Conservation (phyloP, 177 flowering plant species). For the Vitis hybrid region DNA sequence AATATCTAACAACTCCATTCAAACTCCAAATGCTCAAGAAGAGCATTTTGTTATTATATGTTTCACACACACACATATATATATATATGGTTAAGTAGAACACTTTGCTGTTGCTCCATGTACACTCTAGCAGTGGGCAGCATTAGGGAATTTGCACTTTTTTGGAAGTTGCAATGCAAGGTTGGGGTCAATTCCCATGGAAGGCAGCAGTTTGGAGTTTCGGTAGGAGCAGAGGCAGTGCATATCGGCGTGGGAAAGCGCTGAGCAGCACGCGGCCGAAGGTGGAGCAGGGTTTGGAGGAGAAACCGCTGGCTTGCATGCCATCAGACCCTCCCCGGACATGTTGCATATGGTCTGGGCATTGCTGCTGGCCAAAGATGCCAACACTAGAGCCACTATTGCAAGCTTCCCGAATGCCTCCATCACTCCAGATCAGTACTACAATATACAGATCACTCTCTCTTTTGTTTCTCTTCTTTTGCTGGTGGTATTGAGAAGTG, state of each 20-base stretch:
- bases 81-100: too few species aligned
- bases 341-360: slow-evolving; percentile 43
- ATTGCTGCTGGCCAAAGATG: neutral
- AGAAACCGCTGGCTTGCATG: slow-evolving; percentile 46
- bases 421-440: too few species aligned
- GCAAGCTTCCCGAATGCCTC: too few species aligned
- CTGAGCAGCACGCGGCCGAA: slow-evolving; percentile 36
- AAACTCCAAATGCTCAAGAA: too few species aligned
- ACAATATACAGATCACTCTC: too few species aligned
- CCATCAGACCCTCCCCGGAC: slow-evolving; percentile 27
- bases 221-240: slow-evolving; percentile 52
- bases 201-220: slow-evolving; percentile 37
- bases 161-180: slow-evolving; percentile 55
- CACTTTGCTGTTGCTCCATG: too few species aligned
- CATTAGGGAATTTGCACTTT: slow-evolving; percentile 47
- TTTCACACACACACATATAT: too few species aligned
- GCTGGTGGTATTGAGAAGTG: too few species aligned
- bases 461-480: too few species aligned
- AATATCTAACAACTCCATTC: too few species aligned
- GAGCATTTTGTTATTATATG: too few species aligned
- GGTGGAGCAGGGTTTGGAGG: slow-evolving; percentile 33
- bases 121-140: slow-evolving; percentile 30
- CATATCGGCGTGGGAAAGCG: slow-evolving; percentile 41
- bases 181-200: slow-evolving; percentile 47
- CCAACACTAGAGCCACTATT: slow-evolving; percentile 12